Evolutionary conservation across 2,329 filamentous ascomycete genomes (phyloP).

Genomic region (Magnaporthiopsis poae): DNA sequence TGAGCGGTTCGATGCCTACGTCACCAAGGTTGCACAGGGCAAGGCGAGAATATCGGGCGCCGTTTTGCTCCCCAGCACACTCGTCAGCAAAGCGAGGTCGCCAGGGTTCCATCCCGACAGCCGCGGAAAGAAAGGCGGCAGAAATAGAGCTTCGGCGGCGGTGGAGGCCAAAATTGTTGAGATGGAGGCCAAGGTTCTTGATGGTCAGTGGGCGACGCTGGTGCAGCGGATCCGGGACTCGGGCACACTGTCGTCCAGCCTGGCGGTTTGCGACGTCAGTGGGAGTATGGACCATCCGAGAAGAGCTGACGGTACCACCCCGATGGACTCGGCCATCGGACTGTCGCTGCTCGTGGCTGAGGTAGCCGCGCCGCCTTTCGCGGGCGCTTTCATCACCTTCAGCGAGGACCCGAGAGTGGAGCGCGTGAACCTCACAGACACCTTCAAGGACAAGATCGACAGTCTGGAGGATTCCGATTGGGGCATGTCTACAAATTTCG

Average conservation of each 20-base stretch:
- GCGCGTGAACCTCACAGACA: slow-evolving; percentile 26
- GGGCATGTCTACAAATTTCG: slow-evolving; percentile 41
- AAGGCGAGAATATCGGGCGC: slow-evolving; percentile 45
- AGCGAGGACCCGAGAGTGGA: slow-evolving; percentile 29
- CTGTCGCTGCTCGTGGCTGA: slow-evolving; percentile 47
- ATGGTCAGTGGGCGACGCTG: slow-evolving; percentile 47
- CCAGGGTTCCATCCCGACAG: fast-evolving
- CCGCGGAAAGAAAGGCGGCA: background rate
- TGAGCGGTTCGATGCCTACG: slow-evolving; percentile 39
- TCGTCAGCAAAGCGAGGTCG: slow-evolving; percentile 24
- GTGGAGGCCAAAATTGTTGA: slow-evolving; percentile 21
- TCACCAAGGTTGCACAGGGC: slow-evolving; percentile 37
- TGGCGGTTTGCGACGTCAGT: slow-evolving; percentile 50
- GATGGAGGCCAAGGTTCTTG: slow-evolving; percentile 28
- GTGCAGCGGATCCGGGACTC: slow-evolving; percentile 48
- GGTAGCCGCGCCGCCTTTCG: slow-evolving; percentile 41
- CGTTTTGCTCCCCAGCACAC: slow-evolving; percentile 40
- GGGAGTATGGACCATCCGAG: slow-evolving; percentile 36
- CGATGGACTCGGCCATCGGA: slow-evolving; percentile 45
- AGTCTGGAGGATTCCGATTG: slow-evolving; percentile 19
- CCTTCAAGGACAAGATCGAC: slow-evolving; percentile 30
- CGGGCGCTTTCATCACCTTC: slow-evolving; percentile 47
- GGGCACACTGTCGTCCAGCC: slow-evolving; percentile 40
- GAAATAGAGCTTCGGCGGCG: slow-evolving; percentile 11
- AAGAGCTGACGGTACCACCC: slow-evolving; percentile 35